Conservation (phyloP, 805 yeast genomes). For the Wickerhamomyces alni region DNA sequence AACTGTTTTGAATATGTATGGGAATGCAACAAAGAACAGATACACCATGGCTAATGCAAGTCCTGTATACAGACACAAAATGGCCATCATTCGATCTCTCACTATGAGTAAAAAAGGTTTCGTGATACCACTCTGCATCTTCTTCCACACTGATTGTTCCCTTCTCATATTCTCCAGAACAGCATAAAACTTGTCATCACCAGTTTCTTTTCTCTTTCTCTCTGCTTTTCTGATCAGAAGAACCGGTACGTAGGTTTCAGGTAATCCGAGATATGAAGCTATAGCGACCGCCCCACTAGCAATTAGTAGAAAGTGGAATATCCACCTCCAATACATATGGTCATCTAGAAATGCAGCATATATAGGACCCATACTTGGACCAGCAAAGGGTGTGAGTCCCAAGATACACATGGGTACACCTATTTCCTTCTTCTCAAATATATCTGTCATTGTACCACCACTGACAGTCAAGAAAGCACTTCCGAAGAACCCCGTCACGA, state of each 20-base stretch:
- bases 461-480: conserved; percentile 72
- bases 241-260: conserved; percentile 61
- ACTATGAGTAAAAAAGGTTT: conserved; percentile 46
- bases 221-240: conserved; percentile 46
- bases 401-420: conserved; percentile 66
- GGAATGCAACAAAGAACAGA: conserved; percentile 60
- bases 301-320: conserved; percentile 57
- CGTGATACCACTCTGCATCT: conserved; percentile 39
- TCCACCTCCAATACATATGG: conserved; percentile 59
- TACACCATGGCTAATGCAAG: conserved; percentile 54
- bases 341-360: conserved; percentile 51
- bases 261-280: conserved; percentile 39
- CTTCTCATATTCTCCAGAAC: conserved; percentile 33
- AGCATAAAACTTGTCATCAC: conserved; percentile 41
- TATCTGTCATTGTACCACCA: conserved; percentile 72
- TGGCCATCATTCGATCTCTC: conserved; percentile 49
- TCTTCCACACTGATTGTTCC: conserved; percentile 34
- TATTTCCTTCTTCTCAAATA: conserved; percentile 54
- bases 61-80: conserved; percentile 51
- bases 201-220: conserved; percentile 44
- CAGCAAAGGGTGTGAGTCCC: conserved; percentile 58
- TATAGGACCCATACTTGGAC: conserved; percentile 67
- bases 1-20: conserved; percentile 49
- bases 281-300: conserved; percentile 51
- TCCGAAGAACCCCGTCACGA: conserved; percentile 67